Evolutionary conservation across 352 stramenopile genomes (phyloP).

Genomic region (Phytophthora pisi): DNA sequence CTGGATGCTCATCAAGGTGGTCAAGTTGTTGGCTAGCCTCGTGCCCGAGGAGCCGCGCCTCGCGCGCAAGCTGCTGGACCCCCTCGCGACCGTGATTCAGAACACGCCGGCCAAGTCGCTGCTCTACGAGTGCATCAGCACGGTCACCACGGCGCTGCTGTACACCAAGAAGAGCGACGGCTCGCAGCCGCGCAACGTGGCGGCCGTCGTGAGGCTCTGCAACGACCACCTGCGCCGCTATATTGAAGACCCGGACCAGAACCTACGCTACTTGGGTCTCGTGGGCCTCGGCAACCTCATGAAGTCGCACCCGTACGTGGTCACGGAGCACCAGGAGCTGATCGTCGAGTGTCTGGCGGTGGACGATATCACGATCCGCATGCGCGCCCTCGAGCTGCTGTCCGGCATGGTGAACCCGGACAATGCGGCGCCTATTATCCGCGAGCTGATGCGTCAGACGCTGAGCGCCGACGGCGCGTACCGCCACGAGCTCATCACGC

Average conservation of each 20-base stretch:
- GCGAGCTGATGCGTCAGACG: conserved; percentile 96
- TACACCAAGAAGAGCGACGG: conserved; percentile 97
- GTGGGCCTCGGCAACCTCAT: conserved; percentile 98
- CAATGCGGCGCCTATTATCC: conserved; percentile 96
- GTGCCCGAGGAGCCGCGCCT: conserved; percentile 98
- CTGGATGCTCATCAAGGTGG: conserved; percentile 99
- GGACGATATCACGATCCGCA: conserved; percentile 99
- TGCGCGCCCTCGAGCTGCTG: conserved; percentile 96
- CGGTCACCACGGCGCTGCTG: conserved; percentile 96
- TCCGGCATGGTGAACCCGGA: conserved; percentile 95
- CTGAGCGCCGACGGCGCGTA: conserved; percentile 93
- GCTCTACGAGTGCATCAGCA: conserved; percentile 98
- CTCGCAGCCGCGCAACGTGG: conserved; percentile 93
- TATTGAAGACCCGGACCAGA: conserved; percentile 98
- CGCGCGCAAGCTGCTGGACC: conserved; percentile 97
- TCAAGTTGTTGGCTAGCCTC: conserved; percentile 98
- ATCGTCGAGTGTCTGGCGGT: conserved; percentile 97
- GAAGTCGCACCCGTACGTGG: conserved; percentile 94
- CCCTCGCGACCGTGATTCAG: conserved; percentile 96
- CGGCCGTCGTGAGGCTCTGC: conserved; percentile 94
- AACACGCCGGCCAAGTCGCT: conserved; percentile 98
- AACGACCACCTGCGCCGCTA: conserved; percentile 96
- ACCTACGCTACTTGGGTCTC: conserved; percentile 98
- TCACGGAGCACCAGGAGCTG: conserved; percentile 94
- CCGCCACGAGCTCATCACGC: conserved; percentile 95